Conservation (phyloP, 225 moss, liverwort and hornwort species). For the Anthoceros angustus region DNA sequence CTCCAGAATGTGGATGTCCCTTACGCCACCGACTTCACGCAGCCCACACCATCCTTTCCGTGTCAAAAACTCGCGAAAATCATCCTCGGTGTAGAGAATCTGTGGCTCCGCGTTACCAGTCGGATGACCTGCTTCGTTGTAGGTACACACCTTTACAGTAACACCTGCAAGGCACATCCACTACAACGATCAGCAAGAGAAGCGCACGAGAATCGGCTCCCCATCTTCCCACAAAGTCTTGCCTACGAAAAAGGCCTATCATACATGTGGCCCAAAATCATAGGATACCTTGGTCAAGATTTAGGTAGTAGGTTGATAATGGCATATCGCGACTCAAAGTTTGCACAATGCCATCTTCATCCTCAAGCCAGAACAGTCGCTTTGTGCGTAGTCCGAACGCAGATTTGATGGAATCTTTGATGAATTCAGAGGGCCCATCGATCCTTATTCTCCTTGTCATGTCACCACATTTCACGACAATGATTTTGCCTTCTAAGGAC, state of each 20-base stretch:
- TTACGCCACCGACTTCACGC: constrained; percentile 63
- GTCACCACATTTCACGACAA: constrained; percentile 67
- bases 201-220: background rate
- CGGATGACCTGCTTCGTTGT: constrained; percentile 41
- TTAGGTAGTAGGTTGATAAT: constrained; percentile 56
- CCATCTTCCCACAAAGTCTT: background rate
- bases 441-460: constrained; percentile 54
- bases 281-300: constrained; percentile 64
- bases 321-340: constrained; percentile 92
- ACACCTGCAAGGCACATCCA: constrained; percentile 35
- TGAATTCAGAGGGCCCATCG: constrained; percentile 92
- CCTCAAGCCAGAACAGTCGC: constrained; percentile 90
- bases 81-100: constrained; percentile 80
- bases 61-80: constrained; percentile 66
- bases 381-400: constrained; percentile 86
- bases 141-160: constrained; percentile 61
- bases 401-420: constrained; percentile 89
- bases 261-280: background rate
- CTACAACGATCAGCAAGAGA: constrained; percentile 6
- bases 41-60: constrained; percentile 85
- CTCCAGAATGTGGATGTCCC: constrained; percentile 78
- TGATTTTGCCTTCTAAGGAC: constrained; percentile 45
- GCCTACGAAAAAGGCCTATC: background rate
- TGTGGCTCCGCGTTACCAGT: constrained; percentile 72
- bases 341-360: constrained; percentile 86